Percentiles rank a stretch among this genome's conserved stretches.
These are phyloP conservation scores for Cladophialophora exuberans DNA, from an alignment of 2,329 filamentous ascomycete species.

Conservation along the genomic window DNA sequence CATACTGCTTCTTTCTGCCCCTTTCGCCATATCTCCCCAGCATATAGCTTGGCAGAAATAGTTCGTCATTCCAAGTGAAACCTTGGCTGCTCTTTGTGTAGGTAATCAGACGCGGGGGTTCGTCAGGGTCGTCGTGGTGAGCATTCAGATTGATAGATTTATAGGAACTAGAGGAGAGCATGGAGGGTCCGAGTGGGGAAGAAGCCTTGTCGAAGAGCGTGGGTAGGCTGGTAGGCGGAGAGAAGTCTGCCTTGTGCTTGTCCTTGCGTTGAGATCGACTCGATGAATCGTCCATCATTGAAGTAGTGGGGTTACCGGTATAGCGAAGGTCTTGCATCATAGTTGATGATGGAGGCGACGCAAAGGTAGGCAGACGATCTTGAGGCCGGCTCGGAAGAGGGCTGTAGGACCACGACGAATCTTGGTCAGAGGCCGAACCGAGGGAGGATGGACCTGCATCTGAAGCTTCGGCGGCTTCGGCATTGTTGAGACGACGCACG, in stretches of 20 bases:
- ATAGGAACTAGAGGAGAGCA: constrained; percentile 34
- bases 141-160: constrained; percentile 35
- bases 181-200: constrained; percentile 33
- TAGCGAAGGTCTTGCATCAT: constrained; percentile 12
- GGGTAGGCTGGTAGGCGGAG: constrained; percentile 26
- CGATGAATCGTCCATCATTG: constrained; percentile 3
- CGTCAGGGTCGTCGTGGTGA: constrained; percentile 31
- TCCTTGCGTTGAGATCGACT: constrained; percentile 28
- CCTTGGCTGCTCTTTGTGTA: constrained; percentile 35
- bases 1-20: constrained; percentile 32
- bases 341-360: too few relatives aligned
- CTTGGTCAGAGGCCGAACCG: constrained; percentile 24
- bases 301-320: not conserved
- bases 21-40: constrained; percentile 32
- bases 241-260: constrained; percentile 27
- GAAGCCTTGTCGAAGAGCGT: constrained; percentile 19
- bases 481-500: constrained; percentile 21
- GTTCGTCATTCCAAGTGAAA: constrained; percentile 36
- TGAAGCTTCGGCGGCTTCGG: constrained; percentile 23
- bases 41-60: constrained; percentile 35
- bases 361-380: constrained; percentile 18
- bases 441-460: constrained; percentile 32
- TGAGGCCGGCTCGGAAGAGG: constrained; percentile 17
- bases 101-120: constrained; percentile 33
- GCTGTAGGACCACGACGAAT: constrained; percentile 28